phyloP scores from a whole-genome alignment of 139 green algal species.

The Tetradesmus lagerheimii region DNA sequence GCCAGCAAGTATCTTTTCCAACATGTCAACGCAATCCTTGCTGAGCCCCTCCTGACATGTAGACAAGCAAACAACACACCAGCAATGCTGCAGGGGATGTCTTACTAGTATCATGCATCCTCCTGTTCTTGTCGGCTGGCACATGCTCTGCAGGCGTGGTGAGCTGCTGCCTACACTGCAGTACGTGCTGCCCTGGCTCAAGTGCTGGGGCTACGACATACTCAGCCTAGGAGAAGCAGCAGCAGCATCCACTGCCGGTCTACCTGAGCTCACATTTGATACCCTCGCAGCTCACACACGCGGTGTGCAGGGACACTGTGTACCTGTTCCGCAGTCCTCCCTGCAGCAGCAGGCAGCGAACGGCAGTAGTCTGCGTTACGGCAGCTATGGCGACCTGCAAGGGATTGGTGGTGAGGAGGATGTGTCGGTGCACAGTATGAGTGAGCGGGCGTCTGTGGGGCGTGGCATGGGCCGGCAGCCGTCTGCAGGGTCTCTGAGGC shows the following conservation, averaged over 20 bases:
- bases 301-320: background rate
- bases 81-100: no score
- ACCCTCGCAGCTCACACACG: background rate
- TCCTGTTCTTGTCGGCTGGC: background rate
- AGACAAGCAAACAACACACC: no score
- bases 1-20: no score
- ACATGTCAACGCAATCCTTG: no score
- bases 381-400: background rate
- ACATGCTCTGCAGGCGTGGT: background rate
- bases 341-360: background rate
- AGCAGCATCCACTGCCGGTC: no score
- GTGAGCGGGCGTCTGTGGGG: background rate
- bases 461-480: background rate
- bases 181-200: conserved; percentile 45
- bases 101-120: no score
- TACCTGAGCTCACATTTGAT: background rate
- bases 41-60: no score
- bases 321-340: background rate
- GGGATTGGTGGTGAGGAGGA: background rate
- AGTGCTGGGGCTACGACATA: background rate
- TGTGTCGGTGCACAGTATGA: background rate
- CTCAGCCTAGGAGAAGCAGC: background rate
- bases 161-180: conserved; percentile 20
- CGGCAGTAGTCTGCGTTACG: background rate
- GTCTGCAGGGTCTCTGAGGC: background rate